Conservation (phyloP, 2,329 filamentous ascomycete species). For the Apiospora pterosperma region DNA sequence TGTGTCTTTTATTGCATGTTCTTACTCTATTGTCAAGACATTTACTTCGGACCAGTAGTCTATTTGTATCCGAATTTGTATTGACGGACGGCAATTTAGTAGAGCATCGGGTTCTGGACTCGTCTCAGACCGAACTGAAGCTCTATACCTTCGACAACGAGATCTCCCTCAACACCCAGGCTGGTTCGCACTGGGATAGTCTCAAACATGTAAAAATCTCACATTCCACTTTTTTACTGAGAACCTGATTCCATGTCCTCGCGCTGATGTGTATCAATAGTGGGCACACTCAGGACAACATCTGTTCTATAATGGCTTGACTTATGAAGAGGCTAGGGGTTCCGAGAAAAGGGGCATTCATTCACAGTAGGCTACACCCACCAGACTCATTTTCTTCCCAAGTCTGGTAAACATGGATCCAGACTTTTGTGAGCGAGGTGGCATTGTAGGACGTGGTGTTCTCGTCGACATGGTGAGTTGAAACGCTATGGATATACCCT, state of each 20-base stretch:
- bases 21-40: not conserved
- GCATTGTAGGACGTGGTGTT: constrained; percentile 5
- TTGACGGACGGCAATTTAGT: not conserved
- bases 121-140: not conserved
- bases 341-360: not conserved
- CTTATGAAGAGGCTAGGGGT: not conserved
- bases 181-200: constrained; percentile 13
- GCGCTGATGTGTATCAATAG: not conserved
- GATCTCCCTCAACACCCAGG: constrained; percentile 18
- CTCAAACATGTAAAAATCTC: not conserved
- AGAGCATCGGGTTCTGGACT: not conserved
- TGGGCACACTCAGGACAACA: not conserved
- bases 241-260: not conserved
- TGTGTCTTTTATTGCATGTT: not conserved
- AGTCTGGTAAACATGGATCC: not conserved
- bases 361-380: constrained; percentile 16
- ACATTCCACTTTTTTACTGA: not conserved
- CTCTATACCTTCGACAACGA: not conserved
- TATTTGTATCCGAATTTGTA: not conserved
- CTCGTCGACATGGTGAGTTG: constrained; percentile 7
- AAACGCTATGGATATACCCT: not conserved
- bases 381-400: constrained; percentile 2
- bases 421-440: constrained; percentile 1
- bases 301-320: not conserved
- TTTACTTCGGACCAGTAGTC: not conserved